Percentiles rank a stretch among this genome's conserved stretches.
phyloP scores from a whole-genome alignment of 768 basidiomycete genomes.

The Auricularia sp. region DNA sequence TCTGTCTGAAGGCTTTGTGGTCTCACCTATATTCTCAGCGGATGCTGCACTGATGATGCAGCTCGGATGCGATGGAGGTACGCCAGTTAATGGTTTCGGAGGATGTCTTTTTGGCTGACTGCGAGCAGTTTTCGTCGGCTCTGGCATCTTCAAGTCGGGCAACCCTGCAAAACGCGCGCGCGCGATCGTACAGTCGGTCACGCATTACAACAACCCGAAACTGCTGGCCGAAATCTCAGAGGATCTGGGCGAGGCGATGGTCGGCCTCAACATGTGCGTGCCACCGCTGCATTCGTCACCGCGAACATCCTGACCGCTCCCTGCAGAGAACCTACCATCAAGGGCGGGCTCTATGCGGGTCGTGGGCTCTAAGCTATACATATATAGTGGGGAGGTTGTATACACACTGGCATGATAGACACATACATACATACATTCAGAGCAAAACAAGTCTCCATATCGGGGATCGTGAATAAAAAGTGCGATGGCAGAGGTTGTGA shows the following conservation, averaged over 20 bases:
- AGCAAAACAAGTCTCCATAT: neutral
- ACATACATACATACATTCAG: neutral
- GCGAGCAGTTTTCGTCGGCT: slow-evolving; percentile 92
- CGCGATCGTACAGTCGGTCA: slow-evolving; percentile 93
- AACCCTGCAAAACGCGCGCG: slow-evolving; percentile 90
- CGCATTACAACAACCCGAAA: slow-evolving; percentile 92
- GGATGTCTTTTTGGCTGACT: neutral
- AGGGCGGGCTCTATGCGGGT: neutral
- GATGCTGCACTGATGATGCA: slow-evolving; percentile 99
- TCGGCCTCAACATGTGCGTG: slow-evolving; percentile 77
- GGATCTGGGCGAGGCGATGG: slow-evolving; percentile 86
- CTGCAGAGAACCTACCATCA: neutral
- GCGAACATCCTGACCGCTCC: neutral
- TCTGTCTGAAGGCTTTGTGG: too few species aligned
- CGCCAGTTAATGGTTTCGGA: slow-evolving; percentile 15
- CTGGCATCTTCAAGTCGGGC: slow-evolving; percentile 94
- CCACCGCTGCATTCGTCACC: too few species aligned
- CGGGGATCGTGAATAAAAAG: too few species aligned
- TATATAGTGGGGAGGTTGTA: neutral
- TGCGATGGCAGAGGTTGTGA: too few species aligned
- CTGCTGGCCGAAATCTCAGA: slow-evolving; percentile 86
- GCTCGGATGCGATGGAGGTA: slow-evolving; percentile 91
- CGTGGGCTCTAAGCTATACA: neutral
- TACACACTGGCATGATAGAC: neutral
- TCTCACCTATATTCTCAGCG: slow-evolving; percentile 25